Conservation (phyloP, 768 basidiomycete species). For the Candolleomyces aberdarensis region DNA sequence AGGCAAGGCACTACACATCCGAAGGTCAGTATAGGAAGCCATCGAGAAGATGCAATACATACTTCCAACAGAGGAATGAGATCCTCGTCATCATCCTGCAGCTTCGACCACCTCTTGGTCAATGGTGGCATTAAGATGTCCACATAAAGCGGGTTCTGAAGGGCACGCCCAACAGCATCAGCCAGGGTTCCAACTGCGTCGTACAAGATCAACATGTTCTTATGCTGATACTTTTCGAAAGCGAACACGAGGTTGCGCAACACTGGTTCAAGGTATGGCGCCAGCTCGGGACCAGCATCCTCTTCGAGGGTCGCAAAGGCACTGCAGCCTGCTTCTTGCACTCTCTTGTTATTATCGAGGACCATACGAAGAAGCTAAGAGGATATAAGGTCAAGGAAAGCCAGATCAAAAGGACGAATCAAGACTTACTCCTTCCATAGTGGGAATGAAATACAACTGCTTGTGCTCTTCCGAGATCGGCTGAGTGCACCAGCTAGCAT, state of each 20-base stretch:
- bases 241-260: constrained; percentile 93
- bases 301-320: constrained; percentile 99
- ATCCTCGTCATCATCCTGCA: constrained; percentile 90
- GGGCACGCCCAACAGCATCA: constrained; percentile 87
- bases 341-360: constrained; percentile 96
- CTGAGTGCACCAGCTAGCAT: constrained; percentile 96
- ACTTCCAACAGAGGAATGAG: constrained; percentile 96
- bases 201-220: constrained; percentile 97
- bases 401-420: constrained; percentile 3
- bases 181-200: constrained; percentile 99
- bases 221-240: constrained; percentile 98
- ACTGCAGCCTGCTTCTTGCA: constrained; percentile 98
- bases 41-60: constrained; percentile 13
- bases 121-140: constrained; percentile 97
- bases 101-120: constrained; percentile 83
- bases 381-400: background rate
- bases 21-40: background rate
- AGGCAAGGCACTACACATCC: constrained; percentile 79
- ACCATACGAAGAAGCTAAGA: constrained; percentile 94
- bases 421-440: constrained; percentile 87
- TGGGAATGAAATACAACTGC: constrained; percentile 88
- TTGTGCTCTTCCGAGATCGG: constrained; percentile 83
- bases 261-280: constrained; percentile 93
- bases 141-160: constrained; percentile 84
- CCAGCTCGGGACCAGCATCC: constrained; percentile 87